Evolutionary conservation across 208 protist species (phyloP).

Genomic region (Wallacemonas rigidus): DNA sequence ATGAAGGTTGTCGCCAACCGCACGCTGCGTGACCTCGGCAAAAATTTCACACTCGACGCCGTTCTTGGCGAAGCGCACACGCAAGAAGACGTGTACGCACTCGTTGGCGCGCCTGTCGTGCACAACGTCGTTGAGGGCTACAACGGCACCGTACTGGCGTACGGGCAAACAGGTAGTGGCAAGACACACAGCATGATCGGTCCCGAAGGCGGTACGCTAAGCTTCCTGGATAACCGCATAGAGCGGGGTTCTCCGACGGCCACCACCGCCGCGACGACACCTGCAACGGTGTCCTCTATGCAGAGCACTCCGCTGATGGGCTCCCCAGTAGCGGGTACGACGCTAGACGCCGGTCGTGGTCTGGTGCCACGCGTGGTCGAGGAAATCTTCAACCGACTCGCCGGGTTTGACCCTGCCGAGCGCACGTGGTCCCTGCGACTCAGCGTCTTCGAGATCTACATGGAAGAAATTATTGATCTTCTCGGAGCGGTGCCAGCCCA

Average conservation of each 20-base stretch:
- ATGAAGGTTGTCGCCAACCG: constrained; percentile 17
- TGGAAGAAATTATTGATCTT: constrained; percentile 63
- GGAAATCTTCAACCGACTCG: constrained; percentile 42
- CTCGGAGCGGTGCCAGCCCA: constrained; percentile 22
- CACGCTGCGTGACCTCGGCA: constrained; percentile 21
- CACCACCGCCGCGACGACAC: neutral
- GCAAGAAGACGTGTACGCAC: constrained; percentile 48
- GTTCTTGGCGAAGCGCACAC: constrained; percentile 41
- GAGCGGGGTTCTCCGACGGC: neutral
- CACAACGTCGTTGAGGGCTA: constrained; percentile 44
- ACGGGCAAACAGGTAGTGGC: constrained; percentile 62
- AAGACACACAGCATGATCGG: constrained; percentile 76
- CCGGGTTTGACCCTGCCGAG: constrained; percentile 28
- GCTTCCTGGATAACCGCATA: constrained; percentile 10
- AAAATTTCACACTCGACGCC: constrained; percentile 52
- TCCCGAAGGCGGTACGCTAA: constrained; percentile 30
- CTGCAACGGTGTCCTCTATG: neutral
- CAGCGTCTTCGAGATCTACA: constrained; percentile 72
- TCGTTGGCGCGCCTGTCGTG: constrained; percentile 40
- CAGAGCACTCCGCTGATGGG: too few relatives aligned
- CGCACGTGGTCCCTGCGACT: constrained; percentile 32
- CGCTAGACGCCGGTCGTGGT: constrained; percentile 30
- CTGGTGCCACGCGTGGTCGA: constrained; percentile 56
- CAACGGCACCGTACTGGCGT: constrained; percentile 62
- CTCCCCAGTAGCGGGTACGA: neutral